Percentiles rank a stretch among this genome's conserved stretches.
These are phyloP conservation scores for Salix koriyanagi DNA, from an alignment of 345 rosid genomes.

Conservation along the genomic window DNA sequence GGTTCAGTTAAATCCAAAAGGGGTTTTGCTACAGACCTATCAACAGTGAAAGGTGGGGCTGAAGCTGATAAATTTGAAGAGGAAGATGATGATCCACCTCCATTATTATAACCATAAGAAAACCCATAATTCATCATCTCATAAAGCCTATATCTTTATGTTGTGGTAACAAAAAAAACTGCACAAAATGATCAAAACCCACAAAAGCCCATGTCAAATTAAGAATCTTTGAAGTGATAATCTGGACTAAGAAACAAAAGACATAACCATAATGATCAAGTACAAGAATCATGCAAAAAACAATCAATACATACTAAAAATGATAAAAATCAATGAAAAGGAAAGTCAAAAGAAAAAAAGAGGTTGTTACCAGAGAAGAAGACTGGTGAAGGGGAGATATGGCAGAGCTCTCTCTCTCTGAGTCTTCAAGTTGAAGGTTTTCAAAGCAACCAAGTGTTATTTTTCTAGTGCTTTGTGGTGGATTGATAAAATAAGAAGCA, in stretches of 20 bases:
- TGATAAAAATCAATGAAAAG: not conserved
- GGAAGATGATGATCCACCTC: conserved; percentile 36
- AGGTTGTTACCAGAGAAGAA: not conserved
- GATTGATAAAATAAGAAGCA: not conserved
- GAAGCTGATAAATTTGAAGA: conserved; percentile 50
- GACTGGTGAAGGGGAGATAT: not conserved
- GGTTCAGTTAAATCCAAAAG: conserved; percentile 40
- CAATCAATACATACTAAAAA: not conserved
- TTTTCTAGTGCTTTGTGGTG: not conserved
- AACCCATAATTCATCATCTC: conserved; percentile 41
- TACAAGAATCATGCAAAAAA: not conserved
- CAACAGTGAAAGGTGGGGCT: conserved; percentile 61
- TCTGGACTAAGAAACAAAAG: not conserved
- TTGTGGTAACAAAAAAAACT: not conserved
- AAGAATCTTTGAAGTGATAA: not conserved
- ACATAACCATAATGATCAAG: not conserved
- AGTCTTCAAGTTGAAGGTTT: not conserved
- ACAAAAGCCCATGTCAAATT: not conserved
- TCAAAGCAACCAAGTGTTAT: not conserved
- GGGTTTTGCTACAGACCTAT: conserved; percentile 25
- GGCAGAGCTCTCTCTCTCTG: not conserved
- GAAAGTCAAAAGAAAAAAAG: not conserved
- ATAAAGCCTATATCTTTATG: not conserved
- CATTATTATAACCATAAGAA: conserved; percentile 23
- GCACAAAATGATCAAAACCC: conserved; percentile 12